Percentiles rank a stretch among this genome's conserved stretches.
phyloP scores from a whole-genome alignment of 495 filamentous ascomycete species.

The Aspergillus campestris region DNA sequence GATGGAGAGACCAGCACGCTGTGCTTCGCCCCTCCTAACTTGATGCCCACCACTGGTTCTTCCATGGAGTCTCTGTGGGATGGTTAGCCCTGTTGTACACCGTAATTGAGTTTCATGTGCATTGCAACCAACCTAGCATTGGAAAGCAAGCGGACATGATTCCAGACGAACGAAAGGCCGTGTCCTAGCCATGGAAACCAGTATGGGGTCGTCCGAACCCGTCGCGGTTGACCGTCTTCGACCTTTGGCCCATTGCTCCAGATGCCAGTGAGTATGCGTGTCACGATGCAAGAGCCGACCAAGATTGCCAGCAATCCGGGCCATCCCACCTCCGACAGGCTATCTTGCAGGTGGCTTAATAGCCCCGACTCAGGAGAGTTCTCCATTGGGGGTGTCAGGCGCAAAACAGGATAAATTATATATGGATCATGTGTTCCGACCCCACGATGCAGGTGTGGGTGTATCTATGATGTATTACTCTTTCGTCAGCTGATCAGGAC shows the following conservation, averaged over 20 bases:
- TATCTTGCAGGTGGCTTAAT: neutral
- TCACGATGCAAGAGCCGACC: constrained; percentile 25
- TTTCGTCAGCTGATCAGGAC: too few species aligned
- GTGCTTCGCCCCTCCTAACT: constrained; percentile 39
- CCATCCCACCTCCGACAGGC: constrained; percentile 16
- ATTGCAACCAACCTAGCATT: constrained; percentile 29
- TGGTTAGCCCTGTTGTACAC: constrained; percentile 8
- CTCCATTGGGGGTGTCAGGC: too few species aligned
- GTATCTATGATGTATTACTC: too few species aligned
- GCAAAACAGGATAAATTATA: too few species aligned
- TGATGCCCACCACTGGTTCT: constrained; percentile 45
- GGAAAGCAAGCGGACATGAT: constrained; percentile 34
- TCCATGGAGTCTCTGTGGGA: constrained; percentile 25
- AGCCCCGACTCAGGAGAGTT: too few species aligned
- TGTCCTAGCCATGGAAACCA: constrained; percentile 54
- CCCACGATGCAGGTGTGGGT: too few species aligned
- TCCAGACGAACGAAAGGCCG: constrained; percentile 36
- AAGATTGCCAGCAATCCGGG: constrained; percentile 14
- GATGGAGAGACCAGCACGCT: constrained; percentile 44
- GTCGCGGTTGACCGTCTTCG: constrained; percentile 14
- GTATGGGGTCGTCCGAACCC: constrained; percentile 43
- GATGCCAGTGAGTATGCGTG: constrained; percentile 33
- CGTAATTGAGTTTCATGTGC: constrained; percentile 1
- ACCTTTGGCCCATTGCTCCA: constrained; percentile 18
- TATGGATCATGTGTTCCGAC: too few species aligned